Percentiles rank a stretch among this genome's conserved stretches.
Conservation (phyloP, 192 early-diverging fungal genomes). For the Linnemannia zychae region DNA sequence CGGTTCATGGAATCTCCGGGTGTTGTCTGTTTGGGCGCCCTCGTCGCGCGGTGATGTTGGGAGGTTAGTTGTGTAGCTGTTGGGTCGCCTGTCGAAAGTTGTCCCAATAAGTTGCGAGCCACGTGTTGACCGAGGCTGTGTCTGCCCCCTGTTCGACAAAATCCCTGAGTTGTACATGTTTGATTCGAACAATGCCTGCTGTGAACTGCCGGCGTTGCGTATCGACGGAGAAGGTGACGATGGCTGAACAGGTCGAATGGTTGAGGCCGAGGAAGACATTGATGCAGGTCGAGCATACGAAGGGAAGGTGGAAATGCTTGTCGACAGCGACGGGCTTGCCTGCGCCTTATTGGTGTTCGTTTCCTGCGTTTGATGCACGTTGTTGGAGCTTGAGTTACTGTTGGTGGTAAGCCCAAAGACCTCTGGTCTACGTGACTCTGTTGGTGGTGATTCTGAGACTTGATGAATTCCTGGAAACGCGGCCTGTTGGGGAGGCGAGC, state of each 20-base stretch:
- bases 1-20: slow-evolving; percentile 25
- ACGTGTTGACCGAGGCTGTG: slow-evolving; percentile 40
- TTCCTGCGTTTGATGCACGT: slow-evolving; percentile 12
- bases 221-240: slow-evolving; percentile 41
- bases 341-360: slow-evolving; percentile 17
- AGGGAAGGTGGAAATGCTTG: slow-evolving; percentile 38
- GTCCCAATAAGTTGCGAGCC: slow-evolving; percentile 37
- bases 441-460: not conserved
- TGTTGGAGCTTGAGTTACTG: slow-evolving; percentile 9
- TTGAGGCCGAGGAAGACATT: slow-evolving; percentile 54
- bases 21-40: not conserved
- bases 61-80: not conserved
- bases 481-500: not conserved
- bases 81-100: slow-evolving; percentile 9
- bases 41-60: slow-evolving; percentile 45
- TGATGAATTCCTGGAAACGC: not conserved
- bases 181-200: slow-evolving; percentile 13
- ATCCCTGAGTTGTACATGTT: slow-evolving; percentile 31
- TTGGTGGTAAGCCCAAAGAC: not conserved
- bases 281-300: slow-evolving; percentile 31
- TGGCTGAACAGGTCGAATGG: slow-evolving; percentile 44
- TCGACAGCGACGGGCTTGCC: slow-evolving; percentile 46
- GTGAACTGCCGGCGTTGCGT: slow-evolving; percentile 15
- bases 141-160: slow-evolving; percentile 24
- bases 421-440: not conserved